Conservation (phyloP, 1,139 yeast genomes). For the Pichia cactophila region DNA sequence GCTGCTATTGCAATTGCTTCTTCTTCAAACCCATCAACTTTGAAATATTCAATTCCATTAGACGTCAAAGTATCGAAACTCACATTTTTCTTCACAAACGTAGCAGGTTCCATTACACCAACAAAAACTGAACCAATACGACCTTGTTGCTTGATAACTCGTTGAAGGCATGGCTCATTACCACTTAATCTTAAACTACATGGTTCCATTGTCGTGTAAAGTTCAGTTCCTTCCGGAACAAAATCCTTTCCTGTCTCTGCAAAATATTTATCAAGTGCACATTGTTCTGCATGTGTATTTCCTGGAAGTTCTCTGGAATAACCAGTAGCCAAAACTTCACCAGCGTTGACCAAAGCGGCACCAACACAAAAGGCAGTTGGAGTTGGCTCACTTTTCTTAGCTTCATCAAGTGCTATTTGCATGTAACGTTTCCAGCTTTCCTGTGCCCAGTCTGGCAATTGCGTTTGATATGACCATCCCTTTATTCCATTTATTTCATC, state of each 20-base stretch:
- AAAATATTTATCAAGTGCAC: conserved; percentile 77
- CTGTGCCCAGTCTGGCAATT: conserved; percentile 82
- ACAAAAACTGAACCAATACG: conserved; percentile 41
- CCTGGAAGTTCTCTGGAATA: conserved; percentile 89
- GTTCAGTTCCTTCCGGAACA: conserved; percentile 70
- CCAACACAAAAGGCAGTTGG: conserved; percentile 92
- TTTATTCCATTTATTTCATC: conserved; percentile 2
- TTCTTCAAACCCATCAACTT: conserved; percentile 80
- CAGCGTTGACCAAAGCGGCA: conserved; percentile 64
- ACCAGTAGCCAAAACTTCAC: conserved; percentile 63
- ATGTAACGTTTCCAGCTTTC: conserved; percentile 46
- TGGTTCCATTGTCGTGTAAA: conserved; percentile 98
- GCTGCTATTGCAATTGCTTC: conserved; percentile 65
- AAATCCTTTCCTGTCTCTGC: conserved; percentile 28
- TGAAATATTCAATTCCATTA: conserved; percentile 62
- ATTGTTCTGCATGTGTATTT: conserved; percentile 96
- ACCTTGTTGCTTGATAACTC: conserved; percentile 42
- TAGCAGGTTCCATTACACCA: conserved; percentile 87
- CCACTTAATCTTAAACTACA: conserved; percentile 89
- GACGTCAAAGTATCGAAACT: conserved; percentile 49
- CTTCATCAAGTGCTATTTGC: conserved; percentile 65
- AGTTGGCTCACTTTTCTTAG: conserved; percentile 75
- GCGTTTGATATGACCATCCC: conserved; percentile 71
- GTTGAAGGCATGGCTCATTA: conserved; percentile 77
- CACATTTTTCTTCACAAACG: conserved; percentile 72